A percentile compares a stretch with the other conserved stretches of the same genome.
Conservation (phyloP, 2,329 filamentous ascomycete species). For the Neonectria sp. region DNA sequence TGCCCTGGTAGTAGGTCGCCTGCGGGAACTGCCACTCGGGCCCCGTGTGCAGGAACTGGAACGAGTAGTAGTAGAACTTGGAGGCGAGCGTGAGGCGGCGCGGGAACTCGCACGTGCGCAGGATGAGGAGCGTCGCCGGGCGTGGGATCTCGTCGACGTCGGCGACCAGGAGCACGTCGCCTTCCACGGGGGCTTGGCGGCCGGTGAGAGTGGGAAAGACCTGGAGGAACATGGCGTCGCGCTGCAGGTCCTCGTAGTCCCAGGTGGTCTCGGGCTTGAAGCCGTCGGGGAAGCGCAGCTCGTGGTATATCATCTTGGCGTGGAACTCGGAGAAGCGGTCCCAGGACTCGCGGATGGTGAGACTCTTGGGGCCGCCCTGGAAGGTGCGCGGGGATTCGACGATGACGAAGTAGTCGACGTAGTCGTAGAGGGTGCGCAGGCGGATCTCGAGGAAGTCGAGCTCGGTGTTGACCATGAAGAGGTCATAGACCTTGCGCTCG, state of each 20-base stretch:
- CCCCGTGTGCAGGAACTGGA: constrained; percentile 63
- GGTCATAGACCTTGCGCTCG: constrained; percentile 61
- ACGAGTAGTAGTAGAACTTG: constrained; percentile 71
- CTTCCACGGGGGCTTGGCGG: constrained; percentile 57
- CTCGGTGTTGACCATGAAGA: constrained; percentile 75
- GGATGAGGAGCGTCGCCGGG: constrained; percentile 62
- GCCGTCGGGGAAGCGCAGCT: constrained; percentile 62
- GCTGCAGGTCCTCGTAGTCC: constrained; percentile 68
- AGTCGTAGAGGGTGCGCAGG: constrained; percentile 68
- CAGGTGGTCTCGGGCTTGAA: constrained; percentile 59
- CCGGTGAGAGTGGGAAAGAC: constrained; percentile 66
- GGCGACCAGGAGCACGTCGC: constrained; percentile 72
- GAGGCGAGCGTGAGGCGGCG: constrained; percentile 66
- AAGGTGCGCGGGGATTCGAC: constrained; percentile 73
- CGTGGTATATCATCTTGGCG: constrained; percentile 73
- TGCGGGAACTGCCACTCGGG: constrained; percentile 71
- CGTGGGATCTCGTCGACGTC: constrained; percentile 74
- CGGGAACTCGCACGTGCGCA: constrained; percentile 68
- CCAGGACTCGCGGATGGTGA: constrained; percentile 68
- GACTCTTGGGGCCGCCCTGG: constrained; percentile 68
- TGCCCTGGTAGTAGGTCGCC: constrained; percentile 66
- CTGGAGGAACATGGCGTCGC: constrained; percentile 71
- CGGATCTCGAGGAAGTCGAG: constrained; percentile 78
- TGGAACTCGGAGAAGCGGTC: constrained; percentile 66
- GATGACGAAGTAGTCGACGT: constrained; percentile 77